A percentile compares a stretch with the other conserved stretches of the same genome.
Evolutionary conservation across 177 flowering plant genomes (phyloP).

Genomic region (Tripterygium wilfordii): DNA sequence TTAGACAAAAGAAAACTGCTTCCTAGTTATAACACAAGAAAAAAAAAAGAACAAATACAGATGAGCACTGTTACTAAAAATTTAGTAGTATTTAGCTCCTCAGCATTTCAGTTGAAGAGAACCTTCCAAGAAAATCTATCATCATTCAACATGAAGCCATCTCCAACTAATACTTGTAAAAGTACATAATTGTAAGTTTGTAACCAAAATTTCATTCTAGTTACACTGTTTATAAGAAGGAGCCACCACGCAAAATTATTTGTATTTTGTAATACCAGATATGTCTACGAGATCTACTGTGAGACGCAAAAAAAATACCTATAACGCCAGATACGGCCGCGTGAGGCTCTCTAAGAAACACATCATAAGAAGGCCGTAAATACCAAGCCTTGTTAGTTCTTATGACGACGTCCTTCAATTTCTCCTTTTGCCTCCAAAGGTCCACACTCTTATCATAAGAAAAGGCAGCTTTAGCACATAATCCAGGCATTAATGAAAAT

Average conservation of each 20-base stretch:
- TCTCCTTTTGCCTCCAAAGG: slow-evolving; percentile 71
- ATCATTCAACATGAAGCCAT: no score
- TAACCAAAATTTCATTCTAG: no score
- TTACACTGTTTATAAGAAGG: no score
- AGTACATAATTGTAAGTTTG: no score
- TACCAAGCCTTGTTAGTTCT: slow-evolving; percentile 29
- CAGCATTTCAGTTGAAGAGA: no score
- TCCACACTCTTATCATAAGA: slow-evolving; percentile 74
- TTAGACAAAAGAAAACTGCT: neutral
- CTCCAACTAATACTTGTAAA: no score
- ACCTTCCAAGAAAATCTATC: no score
- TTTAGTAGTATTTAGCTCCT: no score
- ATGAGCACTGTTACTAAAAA: no score
- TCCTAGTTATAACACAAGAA: neutral
- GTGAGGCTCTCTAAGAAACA: slow-evolving; percentile 67
- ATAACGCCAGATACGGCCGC: slow-evolving; percentile 72
- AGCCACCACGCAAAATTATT: no score
- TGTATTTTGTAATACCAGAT: no score
- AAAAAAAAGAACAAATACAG: neutral
- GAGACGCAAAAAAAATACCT: slow-evolving; percentile 35
- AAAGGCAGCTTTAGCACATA: slow-evolving; percentile 74
- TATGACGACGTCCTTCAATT: slow-evolving; percentile 25
- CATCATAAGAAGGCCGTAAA: slow-evolving; percentile 57
- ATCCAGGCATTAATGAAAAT: slow-evolving; percentile 59
- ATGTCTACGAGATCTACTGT: neutral